Base-by-base conservation (phyloP, 441 rosid species). In the Croton setiger region DNA sequence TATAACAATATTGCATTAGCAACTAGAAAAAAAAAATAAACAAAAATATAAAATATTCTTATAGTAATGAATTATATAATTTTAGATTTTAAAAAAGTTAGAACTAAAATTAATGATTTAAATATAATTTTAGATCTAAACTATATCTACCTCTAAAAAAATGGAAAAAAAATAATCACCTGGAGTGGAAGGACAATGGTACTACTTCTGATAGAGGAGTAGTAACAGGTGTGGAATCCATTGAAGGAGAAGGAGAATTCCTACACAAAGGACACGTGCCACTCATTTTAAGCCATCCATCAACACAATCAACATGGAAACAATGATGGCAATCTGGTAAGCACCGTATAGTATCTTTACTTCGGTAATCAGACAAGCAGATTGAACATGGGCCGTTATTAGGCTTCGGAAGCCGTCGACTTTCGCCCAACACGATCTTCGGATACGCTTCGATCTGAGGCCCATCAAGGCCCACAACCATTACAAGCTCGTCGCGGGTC, bases 381-480 rank as follows among this genome's bases (percentile, higher is more conserved):
- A 80, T 80, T 12, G 80, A 68, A 41, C 83, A 80, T 15, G 76
- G 68, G 23, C 80, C 80, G 15, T 72, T 52, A 23, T 76, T 74
- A 61, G 78, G 80, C 52, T 17, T 45, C 0, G 80, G 83, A 1
- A 80, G 67, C 56, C 80, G 68, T 6, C 67, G 61, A 60, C 83
- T 80, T 45, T 80, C 79, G 0, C 88, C 86, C 3, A 82, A 13
- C 23, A 78, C 72, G 0, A 82, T 44, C 61, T 78, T 84, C 20
- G 81, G 85, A 39, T 71, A 78, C 0, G 81, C 67, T 60, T 82
- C 80, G 41, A 82, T 66, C 4, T 45, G 45, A 5, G 70, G 39
- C 41, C 70, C 72, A 0, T 71, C 73, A 0, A 82, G 75, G 4
- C 86, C 88, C 18, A 76, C n/a, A 0, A 43, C 63, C 18, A 55